Evolutionary conservation across 768 basidiomycete species (phyloP).

Genomic region (Rhodocollybia butyracea): DNA sequence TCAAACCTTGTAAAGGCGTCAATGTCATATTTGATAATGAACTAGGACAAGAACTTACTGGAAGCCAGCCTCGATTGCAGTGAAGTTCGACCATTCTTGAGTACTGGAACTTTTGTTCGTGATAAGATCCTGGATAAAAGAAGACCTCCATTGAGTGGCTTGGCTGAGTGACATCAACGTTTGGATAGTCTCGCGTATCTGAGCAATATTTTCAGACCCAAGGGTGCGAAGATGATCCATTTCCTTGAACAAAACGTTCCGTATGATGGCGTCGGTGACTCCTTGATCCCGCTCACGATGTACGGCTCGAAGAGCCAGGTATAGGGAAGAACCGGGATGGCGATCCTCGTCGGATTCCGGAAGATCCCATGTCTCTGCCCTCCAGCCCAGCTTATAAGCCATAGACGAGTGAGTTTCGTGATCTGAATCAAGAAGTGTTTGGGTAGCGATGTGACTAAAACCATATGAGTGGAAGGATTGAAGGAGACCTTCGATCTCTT

Average conservation of each 20-base stretch:
- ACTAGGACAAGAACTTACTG: constrained; percentile 47
- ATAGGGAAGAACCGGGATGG: constrained; percentile 59
- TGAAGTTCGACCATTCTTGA: constrained; percentile 39
- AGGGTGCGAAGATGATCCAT: constrained; percentile 60
- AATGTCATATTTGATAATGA: constrained; percentile 8
- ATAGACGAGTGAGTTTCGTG: constrained; percentile 39
- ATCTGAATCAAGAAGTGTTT: constrained; percentile 43
- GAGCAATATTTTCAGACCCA: constrained; percentile 76
- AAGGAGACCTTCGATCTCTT: constrained; percentile 62
- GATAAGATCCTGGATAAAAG: constrained; percentile 29
- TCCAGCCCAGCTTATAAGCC: constrained; percentile 86
- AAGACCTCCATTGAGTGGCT: constrained; percentile 58
- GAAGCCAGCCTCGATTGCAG: constrained; percentile 50
- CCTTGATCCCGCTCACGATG: constrained; percentile 68
- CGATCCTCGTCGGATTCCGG: constrained; percentile 51
- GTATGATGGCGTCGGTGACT: constrained; percentile 46
- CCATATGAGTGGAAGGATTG: constrained; percentile 87
- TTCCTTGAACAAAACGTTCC: constrained; percentile 52
- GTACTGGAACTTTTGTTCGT: constrained; percentile 28
- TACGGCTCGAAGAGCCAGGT: constrained; percentile 76
- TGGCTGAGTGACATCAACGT: constrained; percentile 83
- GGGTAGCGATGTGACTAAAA: constrained; percentile 83
- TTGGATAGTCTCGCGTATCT: constrained; percentile 64
- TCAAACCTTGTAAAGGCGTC: constrained; percentile 50
- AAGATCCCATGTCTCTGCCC: constrained; percentile 94